phyloP scores from a whole-genome alignment of 2,329 filamentous ascomycete genomes.

The Scedosporium dehoogii region DNA sequence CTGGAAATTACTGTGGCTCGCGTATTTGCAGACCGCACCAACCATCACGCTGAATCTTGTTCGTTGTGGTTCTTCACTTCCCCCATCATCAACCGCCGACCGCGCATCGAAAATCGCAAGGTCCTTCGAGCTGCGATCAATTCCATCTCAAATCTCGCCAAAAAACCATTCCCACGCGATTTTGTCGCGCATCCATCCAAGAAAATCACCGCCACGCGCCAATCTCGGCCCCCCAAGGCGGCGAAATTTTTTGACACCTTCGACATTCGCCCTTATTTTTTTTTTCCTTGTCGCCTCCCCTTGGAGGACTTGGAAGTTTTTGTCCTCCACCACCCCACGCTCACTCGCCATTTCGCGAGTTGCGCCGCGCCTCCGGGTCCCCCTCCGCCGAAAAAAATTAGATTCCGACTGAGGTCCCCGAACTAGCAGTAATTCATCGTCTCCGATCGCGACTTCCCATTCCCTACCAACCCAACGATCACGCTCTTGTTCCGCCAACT shows the following conservation, averaged over 20 bases:
- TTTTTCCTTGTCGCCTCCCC: slow-evolving; percentile 18
- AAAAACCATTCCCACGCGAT: slow-evolving; percentile 45
- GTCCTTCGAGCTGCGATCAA: slow-evolving; percentile 13
- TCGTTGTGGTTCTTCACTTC: slow-evolving; percentile 42
- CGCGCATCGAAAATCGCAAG: slow-evolving; percentile 50
- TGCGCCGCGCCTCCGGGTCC: not conserved
- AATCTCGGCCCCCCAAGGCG: slow-evolving; percentile 16
- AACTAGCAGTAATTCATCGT: not conserved
- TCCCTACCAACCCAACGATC: not conserved
- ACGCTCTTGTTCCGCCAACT: slow-evolving; percentile 4
- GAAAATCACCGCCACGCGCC: slow-evolving; percentile 31
- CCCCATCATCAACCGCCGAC: slow-evolving; percentile 40
- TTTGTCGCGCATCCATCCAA: slow-evolving; percentile 35
- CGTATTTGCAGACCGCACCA: slow-evolving; percentile 29
- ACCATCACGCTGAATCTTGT: slow-evolving; percentile 39
- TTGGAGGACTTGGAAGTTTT: slow-evolving; percentile 10
- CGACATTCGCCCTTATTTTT: slow-evolving; percentile 34
- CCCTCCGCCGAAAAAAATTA: not conserved
- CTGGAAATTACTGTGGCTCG: slow-evolving; percentile 32
- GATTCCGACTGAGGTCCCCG: not conserved
- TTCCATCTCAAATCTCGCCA: slow-evolving; percentile 43
- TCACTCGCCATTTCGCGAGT: slow-evolving; percentile 2
- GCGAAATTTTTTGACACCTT: slow-evolving; percentile 14
- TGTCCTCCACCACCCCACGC: not conserved
- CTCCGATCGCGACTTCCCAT: not conserved